phyloP scores from a whole-genome alignment of 2,329 filamentous ascomycete genomes.

The Cryphonectria naterciae region DNA sequence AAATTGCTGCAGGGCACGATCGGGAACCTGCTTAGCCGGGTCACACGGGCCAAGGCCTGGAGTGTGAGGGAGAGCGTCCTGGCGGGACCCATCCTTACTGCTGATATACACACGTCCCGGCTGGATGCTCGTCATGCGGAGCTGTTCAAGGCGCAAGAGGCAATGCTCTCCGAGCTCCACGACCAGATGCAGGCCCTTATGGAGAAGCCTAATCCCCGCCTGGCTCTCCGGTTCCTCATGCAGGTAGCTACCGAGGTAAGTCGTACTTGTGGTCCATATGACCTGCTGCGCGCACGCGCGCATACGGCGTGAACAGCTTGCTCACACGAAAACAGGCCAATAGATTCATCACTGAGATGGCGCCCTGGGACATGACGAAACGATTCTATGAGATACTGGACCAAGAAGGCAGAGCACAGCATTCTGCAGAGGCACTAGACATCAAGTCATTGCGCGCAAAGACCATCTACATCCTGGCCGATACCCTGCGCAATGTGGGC shows the following conservation, averaged over 20 bases:
- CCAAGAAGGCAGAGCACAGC: not conserved
- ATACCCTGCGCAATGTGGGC: conserved; percentile 76
- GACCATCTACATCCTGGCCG: conserved; percentile 71
- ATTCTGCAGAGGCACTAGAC: conserved; percentile 40
- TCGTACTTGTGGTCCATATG: conserved; percentile 19
- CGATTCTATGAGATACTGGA: not conserved
- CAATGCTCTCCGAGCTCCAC: not conserved
- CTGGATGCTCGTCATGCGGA: conserved; percentile 4
- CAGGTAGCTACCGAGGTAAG: conserved; percentile 61
- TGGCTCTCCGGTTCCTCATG: conserved; percentile 52
- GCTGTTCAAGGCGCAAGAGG: conserved; percentile 20
- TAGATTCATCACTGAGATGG: conserved; percentile 63
- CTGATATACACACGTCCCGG: not conserved
- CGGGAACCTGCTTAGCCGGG: conserved; percentile 77
- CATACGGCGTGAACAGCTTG: not conserved
- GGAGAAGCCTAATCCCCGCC: conserved; percentile 24
- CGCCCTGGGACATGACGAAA: conserved; percentile 69
- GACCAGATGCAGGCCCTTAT: conserved; percentile 17
- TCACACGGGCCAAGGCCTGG: conserved; percentile 72
- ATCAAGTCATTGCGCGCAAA: conserved; percentile 47
- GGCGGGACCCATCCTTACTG: conserved; percentile 30
- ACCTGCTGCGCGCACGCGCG: not conserved
- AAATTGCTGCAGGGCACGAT: conserved; percentile 77
- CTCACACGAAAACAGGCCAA: conserved; percentile 58
- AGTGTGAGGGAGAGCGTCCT: conserved; percentile 64